A percentile compares a stretch with the other conserved stretches of the same genome.
Conservation (phyloP, 2,329 filamentous ascomycete genomes). For the Lithohypha guttulata region DNA sequence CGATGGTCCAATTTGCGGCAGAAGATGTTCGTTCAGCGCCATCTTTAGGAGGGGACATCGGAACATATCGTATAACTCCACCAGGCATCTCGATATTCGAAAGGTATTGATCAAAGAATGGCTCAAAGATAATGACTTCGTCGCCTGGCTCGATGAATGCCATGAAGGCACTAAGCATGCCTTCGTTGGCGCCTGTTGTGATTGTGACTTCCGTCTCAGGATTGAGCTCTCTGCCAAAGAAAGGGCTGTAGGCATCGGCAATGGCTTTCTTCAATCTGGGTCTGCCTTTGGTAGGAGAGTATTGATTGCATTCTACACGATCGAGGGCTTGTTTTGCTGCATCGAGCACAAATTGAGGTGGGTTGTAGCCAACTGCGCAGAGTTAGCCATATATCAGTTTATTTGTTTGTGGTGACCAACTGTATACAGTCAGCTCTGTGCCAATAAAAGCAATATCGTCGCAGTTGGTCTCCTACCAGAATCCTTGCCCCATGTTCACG, state of each 20-base stretch:
- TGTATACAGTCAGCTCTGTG: conserved; percentile 16
- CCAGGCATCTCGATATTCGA: conserved; percentile 98
- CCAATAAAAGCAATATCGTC: background rate
- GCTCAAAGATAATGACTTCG: conserved; percentile 96
- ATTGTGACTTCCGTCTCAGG: conserved; percentile 90
- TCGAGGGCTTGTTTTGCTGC: conserved; percentile 85
- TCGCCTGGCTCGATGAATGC: conserved; percentile 88
- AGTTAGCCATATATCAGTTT: too few relatives aligned
- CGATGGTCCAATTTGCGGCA: conserved; percentile 76
- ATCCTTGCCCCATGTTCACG: conserved; percentile 56
- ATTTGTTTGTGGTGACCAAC: too few relatives aligned
- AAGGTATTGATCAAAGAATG: conserved; percentile 98
- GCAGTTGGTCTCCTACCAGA: conserved; percentile 37
- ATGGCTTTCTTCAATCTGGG: conserved; percentile 87
- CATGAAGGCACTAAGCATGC: conserved; percentile 97
- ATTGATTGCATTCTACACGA: conserved; percentile 94
- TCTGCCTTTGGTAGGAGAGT: conserved; percentile 80
- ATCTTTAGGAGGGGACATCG: conserved; percentile 76
- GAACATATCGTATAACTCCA: conserved; percentile 87
- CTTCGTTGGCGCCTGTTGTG: conserved; percentile 57
- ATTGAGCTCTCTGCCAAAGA: conserved; percentile 71
- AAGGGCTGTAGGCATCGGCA: conserved; percentile 80
- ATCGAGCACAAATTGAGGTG: conserved; percentile 77
- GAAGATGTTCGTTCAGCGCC: conserved; percentile 71
- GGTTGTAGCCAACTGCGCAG: conserved; percentile 98